Evolutionary conservation across 2,329 filamentous ascomycete species (phyloP), one percentile per base, ranked within the genome.

Genomic region (Shiraia sp.): DNA sequence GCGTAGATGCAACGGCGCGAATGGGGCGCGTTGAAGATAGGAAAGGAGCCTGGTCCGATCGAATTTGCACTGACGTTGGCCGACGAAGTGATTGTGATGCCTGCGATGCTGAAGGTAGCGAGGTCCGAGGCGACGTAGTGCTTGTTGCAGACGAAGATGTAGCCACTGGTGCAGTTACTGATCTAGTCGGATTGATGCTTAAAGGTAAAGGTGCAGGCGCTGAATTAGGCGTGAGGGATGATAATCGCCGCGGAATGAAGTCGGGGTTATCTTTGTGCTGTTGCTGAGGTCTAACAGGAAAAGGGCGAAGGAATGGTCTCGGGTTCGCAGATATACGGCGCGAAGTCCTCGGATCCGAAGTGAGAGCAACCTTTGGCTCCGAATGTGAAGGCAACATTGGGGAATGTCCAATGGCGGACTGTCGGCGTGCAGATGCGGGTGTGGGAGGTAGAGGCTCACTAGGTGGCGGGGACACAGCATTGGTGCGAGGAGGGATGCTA

Each of bases 51-150:
- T 59, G 67, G 30, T 70, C 61, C 8, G 72, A 61, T 19, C 71
- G 66, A 30, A 75, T 67, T 47, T 75, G 73, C 24, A 77, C 65
- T 22, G 71, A 75, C 12, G 63, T 63, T 10, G 73, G 73, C 13
- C 73, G 69, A 30, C 68, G 66, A 13, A 75, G 61, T 6, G 53
- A 43, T 32, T 65, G 60, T 10, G 56, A 38, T 14, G 25, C 13
- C 16, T 42, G 35, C 32, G 48, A 29, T 31, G 47, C 33, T 10
- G 45, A 43, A 25, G 10, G 13, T 10, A 24, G 29, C 19, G 37
- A 23, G 32, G 16, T 46, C 45, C 3, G 48, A 39, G 3, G 56
- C 49, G 49, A 42, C 15, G 45, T 31, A 19, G 35, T 40, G 23
- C 45, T 51, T 16, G 47, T 34, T 23, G 56, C 45, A 22, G 42